Evolutionary conservation across 768 basidiomycete species (phyloP).

Genomic region (Harrya chromipes): DNA sequence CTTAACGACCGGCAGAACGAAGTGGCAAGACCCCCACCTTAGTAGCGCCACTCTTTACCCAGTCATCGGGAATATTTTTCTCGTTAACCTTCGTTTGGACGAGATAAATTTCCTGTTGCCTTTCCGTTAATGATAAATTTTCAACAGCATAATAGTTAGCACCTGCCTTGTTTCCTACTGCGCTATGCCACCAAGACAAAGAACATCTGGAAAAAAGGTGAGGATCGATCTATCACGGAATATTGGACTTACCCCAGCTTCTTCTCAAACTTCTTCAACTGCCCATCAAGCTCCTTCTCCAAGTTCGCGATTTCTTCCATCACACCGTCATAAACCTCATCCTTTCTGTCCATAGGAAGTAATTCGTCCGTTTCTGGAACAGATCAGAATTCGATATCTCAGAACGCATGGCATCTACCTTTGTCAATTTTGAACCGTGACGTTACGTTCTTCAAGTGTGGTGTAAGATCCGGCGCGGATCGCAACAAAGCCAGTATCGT

Average conservation of each 20-base stretch:
- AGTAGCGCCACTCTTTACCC: conserved; percentile 77
- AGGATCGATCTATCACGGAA: conserved; percentile 8
- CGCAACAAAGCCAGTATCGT: conserved; percentile 74
- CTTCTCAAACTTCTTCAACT: conserved; percentile 63
- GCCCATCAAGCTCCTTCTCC: conserved; percentile 68
- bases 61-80: conserved; percentile 73
- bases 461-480: conserved; percentile 74
- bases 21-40: conserved; percentile 50
- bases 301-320: conserved; percentile 65
- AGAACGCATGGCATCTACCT: conserved; percentile 38
- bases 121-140: not conserved
- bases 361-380: conserved; percentile 62
- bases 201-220: conserved; percentile 40
- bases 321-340: conserved; percentile 79
- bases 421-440: conserved; percentile 61
- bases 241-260: conserved; percentile 52
- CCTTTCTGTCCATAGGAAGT: conserved; percentile 80
- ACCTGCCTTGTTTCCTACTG: conserved; percentile 73
- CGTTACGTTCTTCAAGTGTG: conserved; percentile 70
- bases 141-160: not conserved
- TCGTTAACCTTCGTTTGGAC: conserved; percentile 64
- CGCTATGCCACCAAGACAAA: conserved; percentile 71
- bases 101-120: conserved; percentile 82
- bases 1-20: not conserved
- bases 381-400: conserved; percentile 20